Conservation (phyloP, 2,329 filamentous ascomycete species). For the Aurifilum marmelostoma region DNA sequence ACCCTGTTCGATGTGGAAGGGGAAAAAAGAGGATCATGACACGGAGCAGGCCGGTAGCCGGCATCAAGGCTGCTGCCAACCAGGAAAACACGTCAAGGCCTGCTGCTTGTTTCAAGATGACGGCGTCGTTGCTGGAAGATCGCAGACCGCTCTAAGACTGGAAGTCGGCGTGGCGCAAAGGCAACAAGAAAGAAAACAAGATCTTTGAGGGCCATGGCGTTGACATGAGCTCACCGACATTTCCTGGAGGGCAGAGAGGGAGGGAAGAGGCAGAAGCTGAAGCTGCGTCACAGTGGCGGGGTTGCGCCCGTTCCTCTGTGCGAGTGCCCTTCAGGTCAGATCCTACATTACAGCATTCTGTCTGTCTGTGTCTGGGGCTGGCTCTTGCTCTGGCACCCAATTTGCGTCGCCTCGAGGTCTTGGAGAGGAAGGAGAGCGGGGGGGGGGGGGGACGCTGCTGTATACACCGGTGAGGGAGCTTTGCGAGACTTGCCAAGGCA, state of each 20-base stretch:
- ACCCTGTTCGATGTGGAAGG: too few relatives aligned
- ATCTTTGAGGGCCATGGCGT: background rate
- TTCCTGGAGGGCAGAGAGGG: background rate
- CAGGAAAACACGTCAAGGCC: background rate
- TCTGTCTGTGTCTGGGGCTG: background rate
- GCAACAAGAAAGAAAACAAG: background rate
- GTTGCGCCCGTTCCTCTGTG: background rate
- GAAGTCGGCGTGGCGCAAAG: background rate
- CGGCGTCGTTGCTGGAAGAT: background rate
- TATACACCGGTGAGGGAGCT: too few relatives aligned
- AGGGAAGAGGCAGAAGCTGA: background rate
- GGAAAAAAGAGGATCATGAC: background rate
- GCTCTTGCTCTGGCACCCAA: slow-evolving; percentile 5
- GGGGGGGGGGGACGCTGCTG: background rate
- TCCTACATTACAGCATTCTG: background rate
- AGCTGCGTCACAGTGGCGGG: slow-evolving; percentile 22
- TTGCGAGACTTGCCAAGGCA: too few relatives aligned
- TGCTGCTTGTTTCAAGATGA: background rate
- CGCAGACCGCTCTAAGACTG: background rate
- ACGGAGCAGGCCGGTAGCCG: background rate
- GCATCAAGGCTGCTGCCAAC: background rate
- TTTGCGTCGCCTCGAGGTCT: too few relatives aligned
- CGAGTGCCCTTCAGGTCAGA: slow-evolving; percentile 7
- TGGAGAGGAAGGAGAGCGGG: background rate
- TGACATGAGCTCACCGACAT: slow-evolving; percentile 16